Conservation (phyloP, 169 alveolate genomes). For the Plasmodium berghei region DNA sequence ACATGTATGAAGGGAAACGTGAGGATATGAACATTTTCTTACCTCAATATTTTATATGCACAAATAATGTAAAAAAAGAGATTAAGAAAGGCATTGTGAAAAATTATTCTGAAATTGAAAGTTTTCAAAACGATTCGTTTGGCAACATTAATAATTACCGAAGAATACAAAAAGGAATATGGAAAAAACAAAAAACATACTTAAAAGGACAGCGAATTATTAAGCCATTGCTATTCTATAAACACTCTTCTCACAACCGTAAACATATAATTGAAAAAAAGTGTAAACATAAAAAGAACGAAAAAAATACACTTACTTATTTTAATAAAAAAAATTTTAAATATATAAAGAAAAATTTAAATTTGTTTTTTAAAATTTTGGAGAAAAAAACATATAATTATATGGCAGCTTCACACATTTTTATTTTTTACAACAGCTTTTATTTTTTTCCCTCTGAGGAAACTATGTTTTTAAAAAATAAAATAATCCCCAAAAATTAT, state of each 20-base stretch:
- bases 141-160: background rate
- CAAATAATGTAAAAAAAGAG: background rate
- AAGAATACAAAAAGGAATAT: background rate
- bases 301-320: background rate
- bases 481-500: background rate
- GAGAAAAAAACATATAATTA: conserved; percentile 50
- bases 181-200: background rate
- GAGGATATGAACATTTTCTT: background rate
- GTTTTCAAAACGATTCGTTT: background rate
- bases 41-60: background rate
- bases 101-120: too few species aligned
- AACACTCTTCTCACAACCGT: background rate
- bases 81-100: background rate
- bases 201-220: background rate
- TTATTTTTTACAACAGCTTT: conserved; percentile 14
- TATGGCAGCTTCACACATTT: conserved; percentile 60
- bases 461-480: background rate
- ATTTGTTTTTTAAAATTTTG: conserved; percentile 33
- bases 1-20: background rate
- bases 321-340: conserved; percentile 6
- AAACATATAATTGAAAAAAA: background rate
- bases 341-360: conserved; percentile 22
- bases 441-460: conserved; percentile 10
- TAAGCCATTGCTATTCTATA: background rate
- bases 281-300: background rate